Percentiles rank a stretch among this genome's conserved stretches.
Conservation (phyloP, 208 protist genomes). For the Trypanosomatidae sp. region DNA sequence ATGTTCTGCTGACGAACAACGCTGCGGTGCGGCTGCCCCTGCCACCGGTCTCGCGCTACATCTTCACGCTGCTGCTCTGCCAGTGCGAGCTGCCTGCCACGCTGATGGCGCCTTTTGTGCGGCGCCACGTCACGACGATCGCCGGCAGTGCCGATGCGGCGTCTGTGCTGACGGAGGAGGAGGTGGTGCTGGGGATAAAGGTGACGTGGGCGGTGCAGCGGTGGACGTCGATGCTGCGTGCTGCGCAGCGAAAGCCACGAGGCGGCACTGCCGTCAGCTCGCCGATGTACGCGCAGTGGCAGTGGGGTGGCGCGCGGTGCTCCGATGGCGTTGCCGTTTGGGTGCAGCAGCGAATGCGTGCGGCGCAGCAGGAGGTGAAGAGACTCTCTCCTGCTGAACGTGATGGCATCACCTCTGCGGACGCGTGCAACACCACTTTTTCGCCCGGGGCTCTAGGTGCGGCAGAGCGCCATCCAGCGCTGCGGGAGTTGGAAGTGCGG, state of each 20-base stretch:
- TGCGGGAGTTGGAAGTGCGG: constrained; percentile 7
- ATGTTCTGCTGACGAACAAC: constrained; percentile 24
- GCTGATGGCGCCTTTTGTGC: constrained; percentile 23
- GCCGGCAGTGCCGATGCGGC: background rate
- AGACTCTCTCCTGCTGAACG: too few relatives aligned
- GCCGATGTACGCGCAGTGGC: background rate
- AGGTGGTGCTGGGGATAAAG: constrained; percentile 33
- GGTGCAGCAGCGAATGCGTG: too few relatives aligned
- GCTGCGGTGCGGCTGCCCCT: constrained; percentile 46
- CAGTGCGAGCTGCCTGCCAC: constrained; percentile 19
- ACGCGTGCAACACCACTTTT: too few relatives aligned
- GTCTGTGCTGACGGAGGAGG: constrained; percentile 12
- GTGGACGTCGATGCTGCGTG: constrained; percentile 16
- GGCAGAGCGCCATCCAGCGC: background rate
- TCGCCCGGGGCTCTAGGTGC: too few relatives aligned
- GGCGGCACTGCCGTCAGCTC: background rate
- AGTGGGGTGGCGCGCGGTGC: too few relatives aligned
- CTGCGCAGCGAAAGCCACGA: too few relatives aligned
- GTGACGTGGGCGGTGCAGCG: constrained; percentile 38
- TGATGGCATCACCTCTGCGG: too few relatives aligned
- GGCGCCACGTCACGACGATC: background rate
- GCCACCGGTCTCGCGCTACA: constrained; percentile 35
- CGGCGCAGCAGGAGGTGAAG: too few relatives aligned
- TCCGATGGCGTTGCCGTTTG: too few relatives aligned
- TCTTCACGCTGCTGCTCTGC: constrained; percentile 47